phyloP scores from a whole-genome alignment of 2,329 filamentous ascomycete species.

The Trichoderma lentiforme region DNA sequence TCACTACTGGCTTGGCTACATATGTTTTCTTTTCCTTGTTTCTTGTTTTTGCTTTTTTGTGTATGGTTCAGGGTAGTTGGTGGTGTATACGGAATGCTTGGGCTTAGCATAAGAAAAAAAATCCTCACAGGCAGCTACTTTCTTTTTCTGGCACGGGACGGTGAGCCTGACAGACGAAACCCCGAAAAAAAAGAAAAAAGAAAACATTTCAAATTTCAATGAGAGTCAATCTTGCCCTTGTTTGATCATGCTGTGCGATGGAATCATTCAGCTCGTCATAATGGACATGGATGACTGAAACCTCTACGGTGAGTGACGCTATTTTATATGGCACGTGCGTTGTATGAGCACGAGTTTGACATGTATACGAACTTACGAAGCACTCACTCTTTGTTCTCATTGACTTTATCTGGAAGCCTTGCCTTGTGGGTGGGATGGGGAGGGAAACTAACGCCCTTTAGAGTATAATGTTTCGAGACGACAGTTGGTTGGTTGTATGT shows the following conservation, averaged over 20 bases:
- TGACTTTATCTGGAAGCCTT: neutral
- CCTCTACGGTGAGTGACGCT: neutral
- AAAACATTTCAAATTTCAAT: neutral
- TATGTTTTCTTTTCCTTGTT: neutral
- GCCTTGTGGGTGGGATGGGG: neutral
- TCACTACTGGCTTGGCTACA: neutral
- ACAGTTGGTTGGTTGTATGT: neutral
- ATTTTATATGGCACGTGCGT: neutral
- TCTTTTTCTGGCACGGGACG: too few species aligned
- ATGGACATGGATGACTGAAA: neutral
- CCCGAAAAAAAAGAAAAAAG: neutral
- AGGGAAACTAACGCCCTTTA: neutral
- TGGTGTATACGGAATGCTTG: neutral
- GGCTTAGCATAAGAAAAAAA: neutral
- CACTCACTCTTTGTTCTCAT: neutral
- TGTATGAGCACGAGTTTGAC: neutral
- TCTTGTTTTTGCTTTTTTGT: neutral
- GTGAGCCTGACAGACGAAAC: neutral
- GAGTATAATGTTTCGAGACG: neutral
- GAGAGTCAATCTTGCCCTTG: neutral
- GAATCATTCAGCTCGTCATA: neutral
- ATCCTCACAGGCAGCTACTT: neutral
- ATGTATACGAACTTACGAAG: neutral
- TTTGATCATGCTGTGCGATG: neutral
- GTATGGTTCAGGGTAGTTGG: constrained; percentile 5